Evolutionary conservation across 176 grass and related monocot genomes (phyloP).

Genomic region (Musa acuminata): DNA sequence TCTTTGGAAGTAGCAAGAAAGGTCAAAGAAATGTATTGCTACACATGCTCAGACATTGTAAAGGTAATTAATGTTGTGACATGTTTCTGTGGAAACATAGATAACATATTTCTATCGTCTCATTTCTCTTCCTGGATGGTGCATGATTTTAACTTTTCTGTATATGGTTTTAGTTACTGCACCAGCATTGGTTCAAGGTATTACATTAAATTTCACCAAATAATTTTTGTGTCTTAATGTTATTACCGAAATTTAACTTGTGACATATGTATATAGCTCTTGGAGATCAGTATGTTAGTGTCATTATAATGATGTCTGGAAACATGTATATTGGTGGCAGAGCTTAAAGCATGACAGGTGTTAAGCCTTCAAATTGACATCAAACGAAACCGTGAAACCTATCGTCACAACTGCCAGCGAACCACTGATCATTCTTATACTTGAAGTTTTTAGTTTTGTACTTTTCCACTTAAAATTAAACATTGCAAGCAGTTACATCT

Average conservation of each 20-base stretch:
- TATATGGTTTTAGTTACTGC: too few relatives aligned
- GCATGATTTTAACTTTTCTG: not conserved
- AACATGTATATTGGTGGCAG: not conserved
- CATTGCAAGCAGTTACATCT: too few relatives aligned
- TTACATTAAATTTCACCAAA: not conserved
- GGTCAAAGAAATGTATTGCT: constrained; percentile 92
- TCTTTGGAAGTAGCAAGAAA: constrained; percentile 82
- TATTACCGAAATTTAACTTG: not conserved
- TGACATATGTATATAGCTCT: not conserved
- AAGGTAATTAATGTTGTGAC: constrained; percentile 47
- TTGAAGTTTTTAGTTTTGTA: too few relatives aligned
- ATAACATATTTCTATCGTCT: not conserved
- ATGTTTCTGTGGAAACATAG: too few relatives aligned
- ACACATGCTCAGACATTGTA: constrained; percentile 95
- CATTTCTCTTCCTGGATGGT: not conserved
- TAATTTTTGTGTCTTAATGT: not conserved
- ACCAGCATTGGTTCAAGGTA: not conserved
- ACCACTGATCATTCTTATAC: too few relatives aligned
- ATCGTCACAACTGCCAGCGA: too few relatives aligned
- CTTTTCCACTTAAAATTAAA: too few relatives aligned
- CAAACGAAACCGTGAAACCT: too few relatives aligned
- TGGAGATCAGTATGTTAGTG: not conserved
- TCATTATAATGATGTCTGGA: not conserved
- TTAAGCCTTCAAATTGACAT: not conserved
- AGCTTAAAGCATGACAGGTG: not conserved